A percentile compares a stretch with the other conserved stretches of the same genome.
These are phyloP conservation scores for Plasmopara viticola DNA, from an alignment of 352 stramenopile genomes.

Conservation along the genomic window DNA sequence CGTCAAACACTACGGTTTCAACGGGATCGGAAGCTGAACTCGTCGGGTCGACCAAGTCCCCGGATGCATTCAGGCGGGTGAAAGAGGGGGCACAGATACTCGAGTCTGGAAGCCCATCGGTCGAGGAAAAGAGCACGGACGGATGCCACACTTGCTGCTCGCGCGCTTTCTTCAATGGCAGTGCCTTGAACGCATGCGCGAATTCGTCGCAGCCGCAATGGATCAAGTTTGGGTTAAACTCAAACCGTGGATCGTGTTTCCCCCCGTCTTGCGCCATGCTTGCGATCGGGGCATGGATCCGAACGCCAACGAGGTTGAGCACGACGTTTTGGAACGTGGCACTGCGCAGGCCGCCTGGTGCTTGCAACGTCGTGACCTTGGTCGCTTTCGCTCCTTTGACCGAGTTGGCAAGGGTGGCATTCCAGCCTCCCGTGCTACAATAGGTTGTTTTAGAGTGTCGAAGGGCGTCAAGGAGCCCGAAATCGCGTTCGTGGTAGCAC, in stretches of 20 bases:
- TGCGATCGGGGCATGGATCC: conserved; percentile 27
- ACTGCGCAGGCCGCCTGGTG: conserved; percentile 21
- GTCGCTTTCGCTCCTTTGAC: conserved; percentile 18
- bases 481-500: conserved; percentile 31
- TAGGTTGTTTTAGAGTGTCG: conserved; percentile 18
- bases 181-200: conserved; percentile 19
- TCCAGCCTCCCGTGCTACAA: conserved; percentile 17
- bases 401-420: conserved; percentile 2
- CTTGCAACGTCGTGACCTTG: conserved; percentile 27
- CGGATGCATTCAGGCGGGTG: conserved; percentile 8
- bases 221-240: conserved; percentile 19
- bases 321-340: conserved; percentile 40
- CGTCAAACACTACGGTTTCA: conserved; percentile 23
- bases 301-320: conserved; percentile 34
- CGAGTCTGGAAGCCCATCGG: conserved; percentile 4
- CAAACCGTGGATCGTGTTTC: conserved; percentile 28
- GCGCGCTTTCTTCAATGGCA: conserved; percentile 18
- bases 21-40: too few relatives aligned
- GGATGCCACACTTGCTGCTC: conserved; percentile 25
- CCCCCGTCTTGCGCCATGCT: conserved; percentile 25
- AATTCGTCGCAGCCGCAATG: conserved; percentile 28
- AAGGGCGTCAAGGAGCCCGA: conserved; percentile 25
- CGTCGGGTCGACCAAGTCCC: too few relatives aligned
- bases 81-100: conserved; percentile 11
- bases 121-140: conserved; percentile 3